phyloP scores from a whole-genome alignment of 768 basidiomycete genomes.

The Rhodotorula babjevae region DNA sequence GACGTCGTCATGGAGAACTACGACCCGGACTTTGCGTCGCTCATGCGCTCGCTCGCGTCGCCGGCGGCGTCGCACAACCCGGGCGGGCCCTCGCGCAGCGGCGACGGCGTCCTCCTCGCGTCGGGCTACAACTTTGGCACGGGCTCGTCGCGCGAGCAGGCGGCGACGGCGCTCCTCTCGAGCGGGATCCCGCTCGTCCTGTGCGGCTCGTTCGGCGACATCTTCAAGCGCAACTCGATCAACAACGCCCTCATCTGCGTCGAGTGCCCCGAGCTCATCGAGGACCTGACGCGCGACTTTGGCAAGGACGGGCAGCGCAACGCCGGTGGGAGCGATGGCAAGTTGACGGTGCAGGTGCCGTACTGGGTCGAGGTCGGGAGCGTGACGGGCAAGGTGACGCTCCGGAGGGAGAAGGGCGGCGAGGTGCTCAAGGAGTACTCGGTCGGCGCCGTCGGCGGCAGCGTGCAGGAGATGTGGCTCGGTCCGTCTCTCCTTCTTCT shows the following conservation, averaged over 20 bases:
- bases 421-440: conserved; percentile 58
- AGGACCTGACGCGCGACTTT: conserved; percentile 70
- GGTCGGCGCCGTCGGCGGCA: conserved; percentile 75
- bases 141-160: conserved; percentile 95
- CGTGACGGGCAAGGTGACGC: conserved; percentile 63
- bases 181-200: conserved; percentile 89
- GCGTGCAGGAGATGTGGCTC: conserved; percentile 96
- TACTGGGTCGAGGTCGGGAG: conserved; percentile 64
- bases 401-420: conserved; percentile 51
- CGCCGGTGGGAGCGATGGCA: conserved; percentile 71
- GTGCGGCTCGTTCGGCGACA: conserved; percentile 98
- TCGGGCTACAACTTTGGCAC: conserved; percentile 98
- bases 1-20: conserved; percentile 99
- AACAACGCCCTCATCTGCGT: conserved; percentile 96
- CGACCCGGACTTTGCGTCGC: conserved; percentile 75
- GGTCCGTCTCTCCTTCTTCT: conserved; percentile 44
- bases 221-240: conserved; percentile 98
- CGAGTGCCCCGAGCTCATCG: conserved; percentile 82
- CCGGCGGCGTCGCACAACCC: conserved; percentile 18
- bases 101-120: conserved; percentile 68
- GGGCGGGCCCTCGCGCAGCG: conserved; percentile 22
- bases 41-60: conserved; percentile 48
- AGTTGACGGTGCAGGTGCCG: conserved; percentile 74
- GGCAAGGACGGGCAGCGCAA: conserved; percentile 70
- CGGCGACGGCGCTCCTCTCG: conserved; percentile 91